Evolutionary conservation across 2,329 filamentous ascomycete genomes (phyloP).

Genomic region (Clathrospora elynae): DNA sequence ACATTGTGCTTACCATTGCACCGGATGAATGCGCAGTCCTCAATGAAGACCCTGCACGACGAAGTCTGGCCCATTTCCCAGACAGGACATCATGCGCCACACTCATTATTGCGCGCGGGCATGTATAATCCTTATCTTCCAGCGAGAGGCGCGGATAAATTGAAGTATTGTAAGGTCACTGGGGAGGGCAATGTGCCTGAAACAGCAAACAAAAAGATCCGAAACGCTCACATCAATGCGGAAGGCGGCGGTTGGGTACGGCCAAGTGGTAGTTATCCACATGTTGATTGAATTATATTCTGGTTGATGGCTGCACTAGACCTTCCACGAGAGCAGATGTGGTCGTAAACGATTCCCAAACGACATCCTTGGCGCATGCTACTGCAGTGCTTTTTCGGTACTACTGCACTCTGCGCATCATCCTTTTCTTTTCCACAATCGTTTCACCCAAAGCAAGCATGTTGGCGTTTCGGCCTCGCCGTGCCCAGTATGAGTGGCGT

Average conservation of each 20-base stretch:
- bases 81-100: slow-evolving; percentile 7
- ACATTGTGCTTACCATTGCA: slow-evolving; percentile 26
- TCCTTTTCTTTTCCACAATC: neutral
- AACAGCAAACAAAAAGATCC: neutral
- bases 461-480: slow-evolving; percentile 33
- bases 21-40: slow-evolving; percentile 25
- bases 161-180: neutral
- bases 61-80: slow-evolving; percentile 15
- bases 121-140: slow-evolving; percentile 3
- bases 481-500: slow-evolving; percentile 33
- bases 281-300: neutral
- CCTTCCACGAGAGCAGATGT: neutral
- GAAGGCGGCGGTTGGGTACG: neutral
- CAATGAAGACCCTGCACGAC: slow-evolving; percentile 16
- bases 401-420: neutral
- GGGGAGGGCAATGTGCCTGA: slow-evolving; percentile 4
- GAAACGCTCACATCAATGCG: neutral
- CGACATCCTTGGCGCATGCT: slow-evolving; percentile 9
- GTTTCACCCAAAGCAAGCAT: slow-evolving; percentile 15
- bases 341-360: neutral
- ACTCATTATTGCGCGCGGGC: slow-evolving; percentile 6
- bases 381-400: slow-evolving; percentile 5
- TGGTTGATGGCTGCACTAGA: slow-evolving; percentile 1
- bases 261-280: neutral
- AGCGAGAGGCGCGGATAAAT: slow-evolving; percentile 2